Evolutionary conservation across 805 yeast species (phyloP).

Genomic region (Ogataea paraovalis): DNA sequence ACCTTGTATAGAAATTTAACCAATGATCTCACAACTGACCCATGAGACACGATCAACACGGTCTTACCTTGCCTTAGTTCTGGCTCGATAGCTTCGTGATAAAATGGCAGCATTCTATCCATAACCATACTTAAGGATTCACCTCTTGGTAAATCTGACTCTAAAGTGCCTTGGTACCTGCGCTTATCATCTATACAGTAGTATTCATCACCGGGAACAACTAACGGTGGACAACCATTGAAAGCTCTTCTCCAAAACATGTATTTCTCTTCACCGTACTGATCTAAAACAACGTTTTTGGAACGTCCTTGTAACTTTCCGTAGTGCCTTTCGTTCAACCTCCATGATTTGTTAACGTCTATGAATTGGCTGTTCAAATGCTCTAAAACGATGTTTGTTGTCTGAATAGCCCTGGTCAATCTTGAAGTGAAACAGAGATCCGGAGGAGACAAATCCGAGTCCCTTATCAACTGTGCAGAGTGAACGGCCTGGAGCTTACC

Average conservation of each 20-base stretch:
- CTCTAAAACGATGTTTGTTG: slow-evolving; percentile 62
- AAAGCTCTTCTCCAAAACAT: slow-evolving; percentile 79
- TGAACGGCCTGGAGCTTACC: slow-evolving; percentile 66
- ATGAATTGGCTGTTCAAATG: slow-evolving; percentile 46
- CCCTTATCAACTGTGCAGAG: slow-evolving; percentile 57
- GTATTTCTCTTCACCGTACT: slow-evolving; percentile 69
- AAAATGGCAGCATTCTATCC: slow-evolving; percentile 60
- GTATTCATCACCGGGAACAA: slow-evolving; percentile 35
- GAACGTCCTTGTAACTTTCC: slow-evolving; percentile 78
- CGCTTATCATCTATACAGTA: slow-evolving; percentile 34
- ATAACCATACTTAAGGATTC: slow-evolving; percentile 75
- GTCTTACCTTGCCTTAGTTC: slow-evolving; percentile 48
- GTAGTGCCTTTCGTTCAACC: slow-evolving; percentile 81
- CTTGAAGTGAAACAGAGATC: slow-evolving; percentile 68
- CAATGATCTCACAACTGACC: slow-evolving; percentile 74
- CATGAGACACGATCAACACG: slow-evolving; percentile 73
- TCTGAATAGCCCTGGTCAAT: slow-evolving; percentile 69
- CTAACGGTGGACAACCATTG: slow-evolving; percentile 63
- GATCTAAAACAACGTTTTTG: slow-evolving; percentile 59
- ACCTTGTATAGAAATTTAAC: slow-evolving; percentile 64
- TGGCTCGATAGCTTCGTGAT: slow-evolving; percentile 45
- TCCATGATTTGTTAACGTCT: slow-evolving; percentile 65
- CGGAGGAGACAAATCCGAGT: slow-evolving; percentile 39
- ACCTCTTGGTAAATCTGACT: slow-evolving; percentile 57
- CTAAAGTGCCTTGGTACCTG: slow-evolving; percentile 39